Conservation (phyloP, 2,329 filamentous ascomycete genomes). For the Hypoxylon sp. region DNA sequence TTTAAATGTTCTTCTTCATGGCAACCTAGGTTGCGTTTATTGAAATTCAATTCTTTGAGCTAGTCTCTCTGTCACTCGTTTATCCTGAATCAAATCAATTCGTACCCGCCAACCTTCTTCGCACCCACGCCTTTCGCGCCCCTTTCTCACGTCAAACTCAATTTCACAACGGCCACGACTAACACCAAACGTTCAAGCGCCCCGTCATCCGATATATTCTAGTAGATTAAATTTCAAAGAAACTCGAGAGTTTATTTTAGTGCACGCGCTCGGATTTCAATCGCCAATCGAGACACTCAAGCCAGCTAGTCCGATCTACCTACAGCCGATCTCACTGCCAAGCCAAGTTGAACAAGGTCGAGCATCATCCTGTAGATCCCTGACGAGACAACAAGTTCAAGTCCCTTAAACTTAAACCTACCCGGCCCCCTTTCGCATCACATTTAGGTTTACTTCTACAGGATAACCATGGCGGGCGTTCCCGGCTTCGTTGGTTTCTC, state of each 20-base stretch:
- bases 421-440: constrained; percentile 12
- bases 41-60: constrained; percentile 58
- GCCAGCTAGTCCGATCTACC: constrained; percentile 46
- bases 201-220: constrained; percentile 18
- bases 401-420: constrained; percentile 24
- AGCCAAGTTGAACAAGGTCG: constrained; percentile 34
- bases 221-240: not conserved
- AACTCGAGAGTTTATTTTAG: not conserved
- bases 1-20: constrained; percentile 51
- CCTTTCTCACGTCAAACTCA: constrained; percentile 37
- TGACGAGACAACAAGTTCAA: constrained; percentile 26
- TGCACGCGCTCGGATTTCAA: constrained; percentile 32
- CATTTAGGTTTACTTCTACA: constrained; percentile 8
- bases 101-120: constrained; percentile 17
- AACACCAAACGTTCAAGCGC: constrained; percentile 14
- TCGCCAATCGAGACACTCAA: constrained; percentile 37
- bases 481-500: constrained; percentile 53
- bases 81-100: constrained; percentile 42
- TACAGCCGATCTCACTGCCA: constrained; percentile 44
- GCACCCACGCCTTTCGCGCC: constrained; percentile 32
- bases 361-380: constrained; percentile 43
- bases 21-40: constrained; percentile 50
- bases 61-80: constrained; percentile 66
- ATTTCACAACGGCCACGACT: constrained; percentile 30
- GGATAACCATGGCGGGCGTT: constrained; percentile 49